Base-by-base conservation (phyloP, 2,329 filamentous ascomycete species). In the Scytalidium sp. region DNA sequence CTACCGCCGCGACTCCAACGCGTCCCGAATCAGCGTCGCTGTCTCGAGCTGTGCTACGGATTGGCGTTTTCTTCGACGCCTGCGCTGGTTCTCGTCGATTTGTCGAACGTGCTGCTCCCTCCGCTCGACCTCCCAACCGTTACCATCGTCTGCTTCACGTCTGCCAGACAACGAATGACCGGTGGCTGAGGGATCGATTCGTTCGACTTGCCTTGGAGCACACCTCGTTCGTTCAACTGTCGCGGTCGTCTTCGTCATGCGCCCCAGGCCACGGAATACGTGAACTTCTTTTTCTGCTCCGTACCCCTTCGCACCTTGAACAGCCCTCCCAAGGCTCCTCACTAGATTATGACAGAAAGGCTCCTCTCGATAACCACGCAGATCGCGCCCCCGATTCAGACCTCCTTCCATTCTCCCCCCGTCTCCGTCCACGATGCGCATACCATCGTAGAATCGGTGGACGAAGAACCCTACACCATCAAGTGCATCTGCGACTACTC, bases 401-500 rank as follows among this genome's bases (percentile, higher is more conserved):
- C 53, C 47, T 53, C 59, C 44, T 54, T 56, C 41, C 53, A 55
- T 47, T 47, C 50, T 25, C 50, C 57, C 20, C 52, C 55, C 45
- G 55, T 58, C 32, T 5, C 32, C 36, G 40, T 52, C 29, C 54
- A 54, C 48, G 63, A 63, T 60, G 60, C 58, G 56, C 59, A 50
- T 39, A 50, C 54, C 39, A 51, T 59, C 46, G 68, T 70, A 59
- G 78, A 85, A 70, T 67, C 70, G 50, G 70, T 67, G 63, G 83
- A 85, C 56, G 88, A 92, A 71, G 88, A 93, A 70, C 87, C 87
- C 17, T 96, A 95, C 70, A 95, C 90, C 52, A 97, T 97, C 75
- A 96, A 95, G 78, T 99, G 94, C 80, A 96, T 97, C 62, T 99
- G 94, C 74, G 85, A 85, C 68, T 97, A 88, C 70, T 76, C 84